These are phyloP conservation scores for Chondrostereum purpureum DNA, from an alignment of 1,284 basidiomycete species.

Conservation along the genomic window DNA sequence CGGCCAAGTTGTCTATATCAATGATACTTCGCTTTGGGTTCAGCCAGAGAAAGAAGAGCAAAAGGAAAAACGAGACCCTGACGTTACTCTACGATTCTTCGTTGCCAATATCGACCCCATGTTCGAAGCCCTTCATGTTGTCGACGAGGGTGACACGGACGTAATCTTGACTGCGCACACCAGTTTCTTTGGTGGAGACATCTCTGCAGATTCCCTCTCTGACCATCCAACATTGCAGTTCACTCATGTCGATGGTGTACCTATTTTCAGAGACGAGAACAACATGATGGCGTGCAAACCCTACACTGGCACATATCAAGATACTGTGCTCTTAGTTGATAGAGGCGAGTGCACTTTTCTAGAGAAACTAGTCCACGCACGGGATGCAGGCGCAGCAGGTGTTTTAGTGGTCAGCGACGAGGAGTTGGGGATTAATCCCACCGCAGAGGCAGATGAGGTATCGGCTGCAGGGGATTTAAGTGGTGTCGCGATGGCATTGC, in stretches of 20 bases:
- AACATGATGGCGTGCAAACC: conserved; percentile 57
- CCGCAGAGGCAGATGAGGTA: conserved; percentile 50
- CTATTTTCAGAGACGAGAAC: conserved; percentile 38
- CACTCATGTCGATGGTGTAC: conserved; percentile 41
- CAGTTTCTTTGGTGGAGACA: conserved; percentile 66
- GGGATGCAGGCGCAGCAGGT: conserved; percentile 63
- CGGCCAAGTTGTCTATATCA: conserved; percentile 77
- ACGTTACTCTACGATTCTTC: conserved; percentile 55
- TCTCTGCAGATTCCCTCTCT: conserved; percentile 26
- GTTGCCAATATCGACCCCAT: conserved; percentile 42
- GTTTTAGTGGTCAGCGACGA: conserved; percentile 66
- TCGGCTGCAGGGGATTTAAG: conserved; percentile 49
- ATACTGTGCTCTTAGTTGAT: conserved; percentile 48
- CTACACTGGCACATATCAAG: conserved; percentile 41
- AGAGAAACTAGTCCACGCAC: conserved; percentile 67
- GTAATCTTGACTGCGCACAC: conserved; percentile 54
- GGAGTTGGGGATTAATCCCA: conserved; percentile 59
- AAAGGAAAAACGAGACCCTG: conserved; percentile 27
- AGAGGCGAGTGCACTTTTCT: conserved; percentile 81
- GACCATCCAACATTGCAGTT: conserved; percentile 32
- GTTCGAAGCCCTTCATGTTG: conserved; percentile 29
- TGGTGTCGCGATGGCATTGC: conserved; percentile 55
- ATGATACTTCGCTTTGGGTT: conserved; percentile 58
- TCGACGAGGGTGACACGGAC: conserved; percentile 29
- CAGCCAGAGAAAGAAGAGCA: conserved; percentile 22